phyloP scores from a whole-genome alignment of 768 basidiomycete genomes.

The Paxillus ammoniavirescens region DNA sequence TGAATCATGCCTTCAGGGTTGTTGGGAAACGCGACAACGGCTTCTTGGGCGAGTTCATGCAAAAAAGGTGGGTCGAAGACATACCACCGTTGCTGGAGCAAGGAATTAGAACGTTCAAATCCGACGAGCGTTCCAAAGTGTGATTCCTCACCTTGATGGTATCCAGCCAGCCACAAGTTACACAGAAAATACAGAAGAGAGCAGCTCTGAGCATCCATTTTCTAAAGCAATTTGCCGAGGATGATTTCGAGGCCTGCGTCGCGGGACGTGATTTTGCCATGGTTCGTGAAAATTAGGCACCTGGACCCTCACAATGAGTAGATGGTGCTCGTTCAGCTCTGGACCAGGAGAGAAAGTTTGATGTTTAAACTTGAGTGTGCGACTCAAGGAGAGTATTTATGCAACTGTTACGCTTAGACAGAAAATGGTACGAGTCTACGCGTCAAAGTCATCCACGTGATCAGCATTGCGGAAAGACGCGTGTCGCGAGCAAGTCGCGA shows the following conservation, averaged over 20 bases:
- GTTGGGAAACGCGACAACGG: slow-evolving; percentile 63
- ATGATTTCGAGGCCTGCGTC: neutral
- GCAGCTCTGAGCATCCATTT: slow-evolving; percentile 35
- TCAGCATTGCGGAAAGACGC: neutral
- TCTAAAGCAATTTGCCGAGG: slow-evolving; percentile 11
- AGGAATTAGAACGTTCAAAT: neutral
- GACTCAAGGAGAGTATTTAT: neutral
- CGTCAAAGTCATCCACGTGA: neutral
- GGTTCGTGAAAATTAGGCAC: neutral
- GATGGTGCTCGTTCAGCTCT: too few relatives aligned
- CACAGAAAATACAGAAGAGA: slow-evolving; percentile 27
- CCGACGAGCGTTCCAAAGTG: neutral
- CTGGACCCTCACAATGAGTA: neutral
- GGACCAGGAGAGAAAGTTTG: too few relatives aligned
- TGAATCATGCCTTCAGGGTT: slow-evolving; percentile 73
- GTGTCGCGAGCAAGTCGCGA: too few relatives aligned
- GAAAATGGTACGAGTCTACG: neutral
- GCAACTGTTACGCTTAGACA: too few relatives aligned
- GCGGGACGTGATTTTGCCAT: slow-evolving; percentile 19
- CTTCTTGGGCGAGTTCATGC: slow-evolving; percentile 71
- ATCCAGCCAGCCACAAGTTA: slow-evolving; percentile 53
- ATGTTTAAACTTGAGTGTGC: neutral
- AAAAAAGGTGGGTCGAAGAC: slow-evolving; percentile 73
- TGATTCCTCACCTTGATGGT: slow-evolving; percentile 53
- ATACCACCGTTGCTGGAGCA: slow-evolving; percentile 76